A percentile compares a stretch with the other conserved stretches of the same genome.
These are phyloP conservation scores for Echium plantagineum DNA, from an alignment of 257 asterid species.

Conservation along the genomic window DNA sequence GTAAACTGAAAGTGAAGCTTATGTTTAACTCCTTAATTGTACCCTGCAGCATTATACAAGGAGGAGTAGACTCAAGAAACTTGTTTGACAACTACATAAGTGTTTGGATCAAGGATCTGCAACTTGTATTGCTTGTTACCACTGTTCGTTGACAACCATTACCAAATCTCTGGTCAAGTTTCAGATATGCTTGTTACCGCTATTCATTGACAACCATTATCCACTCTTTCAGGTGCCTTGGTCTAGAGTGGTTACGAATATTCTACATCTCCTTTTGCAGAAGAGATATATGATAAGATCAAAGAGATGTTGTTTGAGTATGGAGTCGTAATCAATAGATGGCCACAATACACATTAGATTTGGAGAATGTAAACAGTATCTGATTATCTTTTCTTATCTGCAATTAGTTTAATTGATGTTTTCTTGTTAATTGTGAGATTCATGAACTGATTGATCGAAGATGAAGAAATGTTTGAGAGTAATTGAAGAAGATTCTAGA, in stretches of 20 bases:
- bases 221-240: conserved; percentile 55
- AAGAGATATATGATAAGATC: conserved; percentile 71
- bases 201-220: background rate
- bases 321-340: conserved; percentile 76
- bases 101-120: conserved; percentile 95
- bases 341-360: conserved; percentile 85
- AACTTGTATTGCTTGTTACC: conserved; percentile 75
- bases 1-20: conserved; percentile 9
- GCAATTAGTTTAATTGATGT: too few species aligned
- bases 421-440: too few species aligned
- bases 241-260: conserved; percentile 81
- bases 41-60: conserved; percentile 43
- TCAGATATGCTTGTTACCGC: background rate
- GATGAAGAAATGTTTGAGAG: too few species aligned
- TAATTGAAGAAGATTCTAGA: too few species aligned
- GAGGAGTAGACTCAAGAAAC: conserved; percentile 64
- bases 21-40: conserved; percentile 5
- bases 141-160: conserved; percentile 15
- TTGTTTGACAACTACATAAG: conserved; percentile 71
- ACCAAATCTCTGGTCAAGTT: background rate
- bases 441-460: too few species aligned
- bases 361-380: conserved; percentile 89
- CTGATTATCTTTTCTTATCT: too few species aligned
- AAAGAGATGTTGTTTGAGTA: conserved; percentile 55
- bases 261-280: conserved; percentile 88